A percentile compares a stretch with the other conserved stretches of the same genome.
These are phyloP conservation scores for Puccinia brachypodii DNA, from an alignment of 1,284 basidiomycete species.

Conservation along the genomic window DNA sequence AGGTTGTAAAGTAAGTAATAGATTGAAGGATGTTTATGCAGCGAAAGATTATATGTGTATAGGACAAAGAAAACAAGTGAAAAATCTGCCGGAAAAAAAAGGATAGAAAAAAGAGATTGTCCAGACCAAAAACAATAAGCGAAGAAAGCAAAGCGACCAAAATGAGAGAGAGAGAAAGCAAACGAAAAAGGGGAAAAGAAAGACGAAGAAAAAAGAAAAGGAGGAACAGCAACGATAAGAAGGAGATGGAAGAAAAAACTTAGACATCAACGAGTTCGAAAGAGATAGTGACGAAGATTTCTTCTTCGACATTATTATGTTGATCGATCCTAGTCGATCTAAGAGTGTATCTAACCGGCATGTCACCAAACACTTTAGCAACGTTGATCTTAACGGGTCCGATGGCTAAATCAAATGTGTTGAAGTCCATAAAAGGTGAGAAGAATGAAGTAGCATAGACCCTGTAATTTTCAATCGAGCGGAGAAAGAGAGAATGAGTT, in stretches of 20 bases:
- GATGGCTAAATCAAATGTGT: constrained; percentile 52
- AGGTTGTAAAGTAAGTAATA: too few species aligned
- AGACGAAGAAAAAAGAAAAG: background rate
- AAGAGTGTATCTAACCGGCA: constrained; percentile 59
- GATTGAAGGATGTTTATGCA: too few species aligned
- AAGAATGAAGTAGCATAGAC: constrained; percentile 51
- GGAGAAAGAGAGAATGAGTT: background rate
- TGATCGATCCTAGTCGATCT: constrained; percentile 53
- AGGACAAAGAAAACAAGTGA: too few species aligned
- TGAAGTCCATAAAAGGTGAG: constrained; percentile 53
- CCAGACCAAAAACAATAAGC: too few species aligned
- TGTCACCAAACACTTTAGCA: constrained; percentile 53
- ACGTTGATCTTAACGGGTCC: constrained; percentile 52
- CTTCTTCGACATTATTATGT: constrained; percentile 53
- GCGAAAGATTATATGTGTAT: too few species aligned
- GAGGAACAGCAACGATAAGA: background rate
- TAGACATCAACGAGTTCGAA: constrained; percentile 58
- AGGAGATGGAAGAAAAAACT: background rate
- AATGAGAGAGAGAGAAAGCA: background rate
- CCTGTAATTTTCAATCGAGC: constrained; percentile 48
- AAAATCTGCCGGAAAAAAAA: too few species aligned
- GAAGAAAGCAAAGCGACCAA: too few species aligned
- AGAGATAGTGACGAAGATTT: constrained; percentile 57
- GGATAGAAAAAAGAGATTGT: too few species aligned
- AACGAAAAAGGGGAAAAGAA: background rate